Percentiles rank a stretch among this genome's conserved stretches.
Evolutionary conservation across 1,284 basidiomycete genomes (phyloP).

Genomic region (Tilletia caries): DNA sequence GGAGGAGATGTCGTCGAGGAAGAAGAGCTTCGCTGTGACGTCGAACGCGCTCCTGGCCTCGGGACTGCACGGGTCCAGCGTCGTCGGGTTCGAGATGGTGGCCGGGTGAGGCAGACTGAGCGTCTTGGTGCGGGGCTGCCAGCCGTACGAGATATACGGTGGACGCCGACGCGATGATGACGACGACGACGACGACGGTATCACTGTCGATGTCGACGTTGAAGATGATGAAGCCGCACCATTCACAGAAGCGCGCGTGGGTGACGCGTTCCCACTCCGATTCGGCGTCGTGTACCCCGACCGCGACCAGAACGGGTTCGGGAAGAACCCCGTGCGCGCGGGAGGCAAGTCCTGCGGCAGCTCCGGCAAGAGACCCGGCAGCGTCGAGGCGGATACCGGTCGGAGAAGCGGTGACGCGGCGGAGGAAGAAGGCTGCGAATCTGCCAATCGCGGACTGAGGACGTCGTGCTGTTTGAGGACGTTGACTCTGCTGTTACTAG

Average conservation of each 20-base stretch:
- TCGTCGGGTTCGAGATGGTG: conserved; percentile 34
- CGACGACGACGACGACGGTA: neutral
- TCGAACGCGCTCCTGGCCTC: conserved; percentile 36
- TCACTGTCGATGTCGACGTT: neutral
- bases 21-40: conserved; percentile 48
- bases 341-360: neutral
- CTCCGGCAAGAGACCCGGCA: neutral
- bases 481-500: neutral
- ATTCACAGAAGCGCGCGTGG: neutral
- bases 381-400: neutral
- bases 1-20: conserved; percentile 21
- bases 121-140: conserved; percentile 21
- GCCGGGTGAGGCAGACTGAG: conserved; percentile 36
- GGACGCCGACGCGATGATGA: conserved; percentile 7
- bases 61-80: conserved; percentile 36
- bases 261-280: neutral
- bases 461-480: neutral
- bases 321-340: conserved; percentile 4
- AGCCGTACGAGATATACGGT: conserved; percentile 41
- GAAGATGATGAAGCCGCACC: neutral
- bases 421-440: neutral
- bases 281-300: conserved; percentile 7
- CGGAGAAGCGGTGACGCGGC: neutral
- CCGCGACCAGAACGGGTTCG: conserved; percentile 21
- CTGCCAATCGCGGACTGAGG: neutral